Evolutionary conservation across 495 filamentous ascomycete species (phyloP), one percentile per base, ranked within the genome.

Genomic region (Podospora australis): DNA sequence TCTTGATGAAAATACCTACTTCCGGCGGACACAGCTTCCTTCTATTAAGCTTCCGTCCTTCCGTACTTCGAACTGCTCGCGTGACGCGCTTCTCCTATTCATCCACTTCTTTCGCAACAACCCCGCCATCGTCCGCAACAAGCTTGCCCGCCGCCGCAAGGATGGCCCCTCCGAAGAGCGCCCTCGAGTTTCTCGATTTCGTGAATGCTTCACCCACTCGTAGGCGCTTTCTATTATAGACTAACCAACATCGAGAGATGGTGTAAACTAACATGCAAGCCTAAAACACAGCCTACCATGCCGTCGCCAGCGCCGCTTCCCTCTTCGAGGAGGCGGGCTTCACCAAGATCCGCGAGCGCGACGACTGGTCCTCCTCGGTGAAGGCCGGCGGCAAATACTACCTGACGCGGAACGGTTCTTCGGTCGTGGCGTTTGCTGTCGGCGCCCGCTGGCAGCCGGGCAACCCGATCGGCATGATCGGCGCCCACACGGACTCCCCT

Each of bases 401-500:
- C 70, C 76, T 97, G 57, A 99, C 92, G 34, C 82, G 92, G 36
- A 99, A 99, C 69, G 84, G 80, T 46, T 94, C 91, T 21, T 90
- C 94, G 24, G 84, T 99, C 52, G 78, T 97, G 32, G 92, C 94
- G 45, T 99, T 99, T 67, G 86, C 88, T 46, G 84, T 99, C 56
- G 92, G 92, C 46, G 81, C 81, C 61, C 81, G 84, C 73, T 99
- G 92, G 92, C 82, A 82, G 80, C 81, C 94, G 5, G 92, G 92
- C 42, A 96, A 95, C 65, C 81, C 91, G 8, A 86, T 99, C 61
- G 82, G 85, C 59, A 92, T 97, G 86, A 80, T 99, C 50, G 92
- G 92, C 57, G 90, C 92, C 39, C 92, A 99, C 69, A 97, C 92
- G 19, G 92, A 99, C 66, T 97, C 91, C 4, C 87, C 87, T 0